Percentiles rank a stretch among this genome's conserved stretches.
These are phyloP conservation scores for Trichoderma sp. DNA, from an alignment of 2,329 filamentous ascomycete species.

Conservation along the genomic window DNA sequence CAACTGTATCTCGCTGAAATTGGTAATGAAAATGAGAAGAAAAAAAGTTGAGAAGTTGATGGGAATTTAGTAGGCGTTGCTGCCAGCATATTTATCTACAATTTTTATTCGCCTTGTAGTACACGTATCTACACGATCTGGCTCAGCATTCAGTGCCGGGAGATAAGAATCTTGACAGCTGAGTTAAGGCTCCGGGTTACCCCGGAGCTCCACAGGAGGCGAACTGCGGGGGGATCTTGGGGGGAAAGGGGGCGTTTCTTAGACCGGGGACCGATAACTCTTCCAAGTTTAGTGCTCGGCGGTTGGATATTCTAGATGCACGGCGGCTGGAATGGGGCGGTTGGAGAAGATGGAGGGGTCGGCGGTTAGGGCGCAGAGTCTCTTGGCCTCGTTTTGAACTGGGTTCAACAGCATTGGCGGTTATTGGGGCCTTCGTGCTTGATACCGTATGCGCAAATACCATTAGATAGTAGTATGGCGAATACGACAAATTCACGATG, in stretches of 20 bases:
- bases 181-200: neutral
- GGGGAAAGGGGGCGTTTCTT: neutral
- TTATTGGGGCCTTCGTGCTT: neutral
- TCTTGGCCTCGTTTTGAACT: constrained; percentile 32
- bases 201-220: neutral
- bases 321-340: neutral
- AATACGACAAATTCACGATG: neutral
- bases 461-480: neutral
- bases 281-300: neutral
- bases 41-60: neutral
- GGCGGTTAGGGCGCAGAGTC: constrained; percentile 33
- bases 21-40: neutral
- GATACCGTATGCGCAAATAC: neutral
- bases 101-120: neutral
- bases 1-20: neutral
- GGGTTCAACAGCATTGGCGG: neutral
- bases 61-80: neutral
- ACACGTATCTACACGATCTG: neutral
- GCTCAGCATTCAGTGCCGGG: neutral
- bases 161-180: neutral
- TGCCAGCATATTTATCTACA: neutral
- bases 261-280: neutral
- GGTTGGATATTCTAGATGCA: neutral
- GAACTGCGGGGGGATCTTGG: neutral
- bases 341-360: neutral